Base-by-base conservation (phyloP, 2,329 filamentous ascomycete genomes). In the Botrytis hyacinthi region DNA sequence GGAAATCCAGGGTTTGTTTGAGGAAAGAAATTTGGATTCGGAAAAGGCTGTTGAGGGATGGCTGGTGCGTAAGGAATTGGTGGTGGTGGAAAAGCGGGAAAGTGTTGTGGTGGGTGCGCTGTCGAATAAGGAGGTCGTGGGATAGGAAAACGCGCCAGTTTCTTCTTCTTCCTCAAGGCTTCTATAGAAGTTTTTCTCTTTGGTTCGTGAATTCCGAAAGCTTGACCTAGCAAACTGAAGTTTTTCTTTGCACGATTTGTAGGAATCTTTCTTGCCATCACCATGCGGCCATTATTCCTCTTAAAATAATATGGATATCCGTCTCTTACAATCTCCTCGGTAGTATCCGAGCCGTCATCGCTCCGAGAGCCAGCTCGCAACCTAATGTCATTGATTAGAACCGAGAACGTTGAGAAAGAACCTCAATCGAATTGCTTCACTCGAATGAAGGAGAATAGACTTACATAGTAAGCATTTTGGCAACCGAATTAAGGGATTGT, bases 381-480 rank as follows among this genome's bases (percentile, higher is more conserved):
- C 48, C 66, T 69, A 10, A 44, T 6, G 22, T 22, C 26, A 20
- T 32, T 69, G n/a, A 48, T 69, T n/a, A 69, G 66, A 26, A 32
- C 10, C 3, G 6, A 29, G 29, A 12, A 44, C 16, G 29, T 26
- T 29, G 54, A 59, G 26, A 68, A 42, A 9, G 9, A 12, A 57
- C 26, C 14, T 29, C 16, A 32, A 26, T 54, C 20, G 44, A 3
- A 42, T 22, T n/a, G 20, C 51, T 51, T 3, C 20, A 37, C 22
- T 35, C 46, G 26, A 63, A 51, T 40, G 29, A 63, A 65, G 44
- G 69, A 35, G 29, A 48, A 44, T 44, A 18, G 29, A 69, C 74
- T 73, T 76, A 77, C 76, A 76, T 18, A 9, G 75, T 75, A 35
- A 76, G 73, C 75, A 77, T 77, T 14, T 73, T 69, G 72, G 22